Conservation (phyloP, 179 eudicot genomes). For the Silene vulgaris region DNA sequence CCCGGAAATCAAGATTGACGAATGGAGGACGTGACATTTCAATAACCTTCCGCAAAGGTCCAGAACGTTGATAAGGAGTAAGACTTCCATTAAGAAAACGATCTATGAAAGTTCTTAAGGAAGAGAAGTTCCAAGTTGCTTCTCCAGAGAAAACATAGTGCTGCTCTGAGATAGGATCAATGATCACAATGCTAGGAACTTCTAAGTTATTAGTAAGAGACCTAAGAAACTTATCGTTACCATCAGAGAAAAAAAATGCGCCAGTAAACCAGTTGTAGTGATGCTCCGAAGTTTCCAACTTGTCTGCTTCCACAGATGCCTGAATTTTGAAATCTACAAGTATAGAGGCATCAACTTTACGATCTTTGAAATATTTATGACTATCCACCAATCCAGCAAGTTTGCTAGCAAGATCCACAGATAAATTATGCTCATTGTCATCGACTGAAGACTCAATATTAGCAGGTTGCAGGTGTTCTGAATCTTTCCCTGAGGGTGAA, state of each 20-base stretch:
- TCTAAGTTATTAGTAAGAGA: conserved; percentile 50
- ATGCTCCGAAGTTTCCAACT: conserved; percentile 26
- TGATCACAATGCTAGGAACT: conserved; percentile 61
- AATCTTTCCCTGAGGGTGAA: conserved; percentile 22
- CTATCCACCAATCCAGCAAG: conserved; percentile 22
- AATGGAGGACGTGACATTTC: conserved; percentile 64
- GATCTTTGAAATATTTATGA: conserved; percentile 22
- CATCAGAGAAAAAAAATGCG: conserved; percentile 65
- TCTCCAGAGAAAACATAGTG: conserved; percentile 61
- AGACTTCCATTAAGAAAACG: conserved; percentile 62
- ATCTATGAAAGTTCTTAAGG: conserved; percentile 47
- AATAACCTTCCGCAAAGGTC: conserved; percentile 34
- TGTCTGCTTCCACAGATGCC: conserved; percentile 20
- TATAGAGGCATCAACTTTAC: conserved; percentile 25
- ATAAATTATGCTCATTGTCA: conserved; percentile 23
- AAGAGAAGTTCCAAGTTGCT: conserved; percentile 34
- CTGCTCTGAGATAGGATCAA: conserved; percentile 60
- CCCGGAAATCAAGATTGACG: conserved; percentile 77
- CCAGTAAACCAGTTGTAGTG: conserved; percentile 30
- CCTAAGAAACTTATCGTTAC: conserved; percentile 56
- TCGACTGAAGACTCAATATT: conserved; percentile 26
- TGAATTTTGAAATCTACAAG: conserved; percentile 30
- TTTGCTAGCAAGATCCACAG: conserved; percentile 19
- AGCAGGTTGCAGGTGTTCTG: conserved; percentile 26
- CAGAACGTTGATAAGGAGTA: conserved; percentile 56